Conservation (phyloP, 139 green algal genomes). For the Eudorina sp. region DNA sequence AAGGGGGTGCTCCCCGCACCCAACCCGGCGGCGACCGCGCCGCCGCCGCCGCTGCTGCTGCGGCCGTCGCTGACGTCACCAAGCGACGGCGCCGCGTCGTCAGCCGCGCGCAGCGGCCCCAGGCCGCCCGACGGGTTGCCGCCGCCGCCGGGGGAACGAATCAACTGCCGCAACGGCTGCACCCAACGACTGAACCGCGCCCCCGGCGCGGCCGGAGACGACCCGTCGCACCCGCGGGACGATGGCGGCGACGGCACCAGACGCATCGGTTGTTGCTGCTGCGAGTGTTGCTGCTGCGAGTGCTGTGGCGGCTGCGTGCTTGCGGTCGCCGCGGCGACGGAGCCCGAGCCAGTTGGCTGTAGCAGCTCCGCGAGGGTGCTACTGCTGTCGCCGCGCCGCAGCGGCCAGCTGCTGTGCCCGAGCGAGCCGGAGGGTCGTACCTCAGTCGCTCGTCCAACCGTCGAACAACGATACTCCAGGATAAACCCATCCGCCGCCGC, state of each 20-base stretch:
- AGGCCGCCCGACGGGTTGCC: not conserved
- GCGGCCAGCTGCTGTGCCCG: not conserved
- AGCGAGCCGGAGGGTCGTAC: not conserved
- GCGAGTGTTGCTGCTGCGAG: not conserved
- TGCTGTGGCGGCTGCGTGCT: not conserved
- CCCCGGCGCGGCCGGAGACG: not conserved
- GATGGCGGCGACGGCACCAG: not conserved
- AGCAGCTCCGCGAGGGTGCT: not conserved
- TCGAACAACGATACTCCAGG: too few species aligned
- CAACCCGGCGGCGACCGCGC: not conserved
- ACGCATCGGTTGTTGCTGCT: not conserved
- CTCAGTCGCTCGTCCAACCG: too few species aligned
- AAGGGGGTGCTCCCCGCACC: too few species aligned
- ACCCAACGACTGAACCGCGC: not conserved
- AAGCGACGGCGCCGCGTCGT: not conserved
- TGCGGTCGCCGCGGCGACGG: not conserved
- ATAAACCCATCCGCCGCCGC: not conserved
- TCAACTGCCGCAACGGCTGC: slow-evolving; percentile 1
- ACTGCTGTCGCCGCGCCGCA: slow-evolving; percentile 3
- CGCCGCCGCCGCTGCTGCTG: not conserved
- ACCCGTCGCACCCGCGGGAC: not conserved
- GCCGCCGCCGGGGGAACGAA: not conserved
- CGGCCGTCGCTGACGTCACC: not conserved
- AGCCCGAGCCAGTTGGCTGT: not conserved
- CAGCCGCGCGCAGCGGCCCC: not conserved